phyloP scores from a whole-genome alignment of 306 rosid genomes.

The Leucaena leucocephala region DNA sequence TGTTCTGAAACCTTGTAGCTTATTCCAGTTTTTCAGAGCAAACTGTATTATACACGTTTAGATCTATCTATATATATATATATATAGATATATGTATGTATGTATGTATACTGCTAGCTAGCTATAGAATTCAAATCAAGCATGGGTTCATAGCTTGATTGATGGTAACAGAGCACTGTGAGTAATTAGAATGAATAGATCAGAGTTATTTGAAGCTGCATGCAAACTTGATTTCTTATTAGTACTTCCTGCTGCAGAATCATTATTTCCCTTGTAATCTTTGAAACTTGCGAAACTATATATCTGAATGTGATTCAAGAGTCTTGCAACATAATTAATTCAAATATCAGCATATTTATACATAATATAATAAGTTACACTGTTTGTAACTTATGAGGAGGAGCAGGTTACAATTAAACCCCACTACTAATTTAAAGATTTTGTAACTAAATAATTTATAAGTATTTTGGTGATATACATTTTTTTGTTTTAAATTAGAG shows the following conservation, averaged over 20 bases:
- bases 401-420: too few species aligned
- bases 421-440: too few species aligned
- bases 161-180: background rate
- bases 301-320: background rate
- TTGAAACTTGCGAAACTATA: background rate
- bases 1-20: constrained; percentile 2
- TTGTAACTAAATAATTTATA: too few species aligned
- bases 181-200: background rate
- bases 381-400: too few species aligned
- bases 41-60: background rate
- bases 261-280: constrained; percentile 30
- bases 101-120: background rate
- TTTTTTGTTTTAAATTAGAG: too few species aligned
- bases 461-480: too few species aligned
- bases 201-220: background rate
- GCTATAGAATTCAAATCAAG: background rate
- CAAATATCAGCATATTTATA: too few species aligned
- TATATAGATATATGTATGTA: background rate
- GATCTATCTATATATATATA: background rate
- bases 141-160: background rate
- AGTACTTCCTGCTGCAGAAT: background rate
- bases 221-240: background rate
- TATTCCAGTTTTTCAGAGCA: constrained; percentile 9
- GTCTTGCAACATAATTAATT: too few species aligned
- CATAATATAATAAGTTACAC: too few species aligned